These are phyloP conservation scores for Excoecaria cochinchinensis DNA, from an alignment of 345 rosid genomes.

Conservation along the genomic window DNA sequence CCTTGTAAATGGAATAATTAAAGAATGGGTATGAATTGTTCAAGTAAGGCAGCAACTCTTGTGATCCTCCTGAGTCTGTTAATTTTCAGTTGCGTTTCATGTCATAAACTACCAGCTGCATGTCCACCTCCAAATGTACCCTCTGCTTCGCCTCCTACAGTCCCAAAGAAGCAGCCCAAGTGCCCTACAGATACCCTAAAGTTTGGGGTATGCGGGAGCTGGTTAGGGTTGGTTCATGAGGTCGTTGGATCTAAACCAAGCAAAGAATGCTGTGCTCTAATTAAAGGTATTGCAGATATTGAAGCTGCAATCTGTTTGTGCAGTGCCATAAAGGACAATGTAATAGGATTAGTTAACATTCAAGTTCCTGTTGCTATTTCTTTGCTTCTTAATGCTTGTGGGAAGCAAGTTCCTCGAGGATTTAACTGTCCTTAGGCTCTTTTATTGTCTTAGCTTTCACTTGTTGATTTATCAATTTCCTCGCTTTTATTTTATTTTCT, in stretches of 20 bases:
- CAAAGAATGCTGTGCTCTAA: conserved; percentile 61
- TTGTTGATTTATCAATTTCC: too few species aligned
- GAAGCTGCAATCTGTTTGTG: conserved; percentile 82
- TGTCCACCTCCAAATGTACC: conserved; percentile 20
- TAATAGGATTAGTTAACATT: conserved; percentile 19
- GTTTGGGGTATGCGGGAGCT: conserved; percentile 76
- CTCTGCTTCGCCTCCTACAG: conserved; percentile 4
- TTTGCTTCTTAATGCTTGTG: conserved; percentile 54
- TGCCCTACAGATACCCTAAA: conserved; percentile 67
- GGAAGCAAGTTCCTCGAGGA: conserved; percentile 48
- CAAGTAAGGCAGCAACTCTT: conserved; percentile 16
- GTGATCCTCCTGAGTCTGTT: conserved; percentile 34
- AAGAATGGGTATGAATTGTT: conserved; percentile 22
- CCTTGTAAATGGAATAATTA: too few species aligned
- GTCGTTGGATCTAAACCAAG: conserved; percentile 66
- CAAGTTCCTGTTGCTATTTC: conserved; percentile 27
- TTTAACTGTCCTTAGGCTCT: conserved; percentile 33
- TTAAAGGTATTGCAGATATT: conserved; percentile 74
- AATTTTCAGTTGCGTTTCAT: conserved; percentile 37
- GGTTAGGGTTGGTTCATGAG: conserved; percentile 71
- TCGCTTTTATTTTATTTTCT: too few species aligned
- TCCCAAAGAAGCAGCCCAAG: conserved; percentile 18
- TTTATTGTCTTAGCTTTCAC: too few species aligned
- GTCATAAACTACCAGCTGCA: conserved; percentile 11
- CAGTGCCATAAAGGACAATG: conserved; percentile 62